phyloP scores from a whole-genome alignment of 2,329 filamentous ascomycete species.

The Ophiocordyceps sinensis region DNA sequence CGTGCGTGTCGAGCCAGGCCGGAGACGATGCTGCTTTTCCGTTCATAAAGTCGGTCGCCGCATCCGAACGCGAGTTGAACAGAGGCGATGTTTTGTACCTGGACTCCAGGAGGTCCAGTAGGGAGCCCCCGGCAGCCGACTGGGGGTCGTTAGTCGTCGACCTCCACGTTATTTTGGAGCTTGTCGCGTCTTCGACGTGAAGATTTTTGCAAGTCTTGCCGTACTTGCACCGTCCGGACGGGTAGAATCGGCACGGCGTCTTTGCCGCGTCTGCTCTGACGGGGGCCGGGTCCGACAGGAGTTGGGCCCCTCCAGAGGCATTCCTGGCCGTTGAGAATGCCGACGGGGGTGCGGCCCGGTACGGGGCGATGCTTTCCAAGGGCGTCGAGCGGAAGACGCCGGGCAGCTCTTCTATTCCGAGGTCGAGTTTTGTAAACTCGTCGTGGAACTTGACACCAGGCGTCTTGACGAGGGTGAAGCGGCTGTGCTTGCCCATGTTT shows the following conservation, averaged over 20 bases:
- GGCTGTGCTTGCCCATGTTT: not conserved
- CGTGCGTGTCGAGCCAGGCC: not conserved
- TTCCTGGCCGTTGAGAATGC: no score
- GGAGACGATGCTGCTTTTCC: not conserved
- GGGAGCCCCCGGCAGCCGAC: not conserved
- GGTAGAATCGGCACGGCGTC: not conserved
- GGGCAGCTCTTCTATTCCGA: not conserved
- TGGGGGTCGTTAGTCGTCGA: not conserved
- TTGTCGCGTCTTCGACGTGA: not conserved
- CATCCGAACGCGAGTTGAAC: no score
- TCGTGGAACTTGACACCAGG: not conserved
- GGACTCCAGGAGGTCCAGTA: not conserved
- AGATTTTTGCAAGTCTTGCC: not conserved
- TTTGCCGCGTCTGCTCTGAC: not conserved
- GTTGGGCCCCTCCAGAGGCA: no score
- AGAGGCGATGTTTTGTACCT: no score
- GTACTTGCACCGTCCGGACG: not conserved
- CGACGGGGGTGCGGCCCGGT: not conserved
- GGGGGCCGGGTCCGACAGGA: not conserved
- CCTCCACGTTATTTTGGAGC: not conserved
- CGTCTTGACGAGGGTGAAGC: not conserved
- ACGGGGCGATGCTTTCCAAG: not conserved
- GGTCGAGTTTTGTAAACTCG: not conserved
- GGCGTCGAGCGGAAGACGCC: not conserved
- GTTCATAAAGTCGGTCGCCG: no score